Evolutionary conservation across 768 basidiomycete species (phyloP), one percentile per base, ranked within the genome.

Genomic region (Podaxis sp.): DNA sequence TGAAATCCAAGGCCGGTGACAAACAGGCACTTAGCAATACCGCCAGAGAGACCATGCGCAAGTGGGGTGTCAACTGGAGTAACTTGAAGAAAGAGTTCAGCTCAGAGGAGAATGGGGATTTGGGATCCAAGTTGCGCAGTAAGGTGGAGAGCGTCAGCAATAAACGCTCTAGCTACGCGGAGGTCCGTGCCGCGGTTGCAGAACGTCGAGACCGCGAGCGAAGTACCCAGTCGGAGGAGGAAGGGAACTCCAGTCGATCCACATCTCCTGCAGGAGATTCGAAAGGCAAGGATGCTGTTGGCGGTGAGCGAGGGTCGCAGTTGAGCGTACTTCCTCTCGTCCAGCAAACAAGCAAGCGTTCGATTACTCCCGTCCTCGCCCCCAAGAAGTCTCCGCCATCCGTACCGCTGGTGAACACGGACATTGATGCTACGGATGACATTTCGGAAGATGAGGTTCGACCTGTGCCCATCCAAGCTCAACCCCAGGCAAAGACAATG

Each of bases 61-160:
- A 96, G 72, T 96, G 94, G 94, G 88, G 94, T 24, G 88, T 87
- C 28, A 93, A 87, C 62, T 95, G 93, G 89, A 78, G 84, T 51
- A 80, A 80, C 12, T 69, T 87, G 72, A 86, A 82, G 76, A 88
- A 84, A 72, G 86, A 88, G 60, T 72, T 63, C 58, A 72, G 66
- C 51, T 66, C 66, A 22, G 69, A 70, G 30, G 84, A 84, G 13
- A 58, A 46, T 20, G 52, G 57, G 26, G 64, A 67, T 33, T 24
- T 37, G 10, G 15, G 58, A 2, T 65, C 64, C 30, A 82, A 77
- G 65, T n/a, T 48, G 13, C 60, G 53, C 15, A 55, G 33, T 28
- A 62, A 55, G 33, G 5, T 46, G 28, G 60, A 55, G 7, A 37
- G 15, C 10, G 41, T n/a, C n/a, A 49, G 41, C 30, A 55, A 46